Evolutionary conservation across 202 grass and related monocot species (phyloP).

Genomic region (Elaeis oleifera): DNA sequence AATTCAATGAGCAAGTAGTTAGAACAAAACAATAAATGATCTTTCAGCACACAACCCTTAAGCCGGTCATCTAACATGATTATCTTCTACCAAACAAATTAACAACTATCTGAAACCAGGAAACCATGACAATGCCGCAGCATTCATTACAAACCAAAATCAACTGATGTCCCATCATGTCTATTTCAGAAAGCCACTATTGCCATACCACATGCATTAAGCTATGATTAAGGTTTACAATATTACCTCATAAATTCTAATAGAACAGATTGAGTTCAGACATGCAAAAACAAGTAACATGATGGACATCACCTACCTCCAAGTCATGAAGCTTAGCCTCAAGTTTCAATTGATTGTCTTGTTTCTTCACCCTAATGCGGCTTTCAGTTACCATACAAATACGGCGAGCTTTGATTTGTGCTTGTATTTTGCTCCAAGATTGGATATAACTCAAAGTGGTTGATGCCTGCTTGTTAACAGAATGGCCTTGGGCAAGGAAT

Average conservation of each 20-base stretch:
- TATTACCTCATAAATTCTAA: too few relatives aligned
- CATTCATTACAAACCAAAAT: too few relatives aligned
- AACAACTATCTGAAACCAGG: not conserved
- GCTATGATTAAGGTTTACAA: too few relatives aligned
- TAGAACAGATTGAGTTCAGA: too few relatives aligned
- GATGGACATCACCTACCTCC: slow-evolving; percentile 33
- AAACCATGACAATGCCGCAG: not conserved
- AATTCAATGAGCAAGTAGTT: too few relatives aligned
- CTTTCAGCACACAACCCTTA: not conserved
- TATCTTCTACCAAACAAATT: not conserved
- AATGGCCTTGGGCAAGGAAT: slow-evolving; percentile 35
- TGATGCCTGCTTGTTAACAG: slow-evolving; percentile 74
- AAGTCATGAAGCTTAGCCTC: slow-evolving; percentile 28
- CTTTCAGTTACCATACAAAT: slow-evolving; percentile 81
- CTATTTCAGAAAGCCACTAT: too few relatives aligned
- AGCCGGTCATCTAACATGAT: not conserved
- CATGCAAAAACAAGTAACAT: too few relatives aligned
- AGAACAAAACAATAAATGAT: too few relatives aligned
- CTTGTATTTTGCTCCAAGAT: slow-evolving; percentile 81
- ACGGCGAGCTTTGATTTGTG: slow-evolving; percentile 68
- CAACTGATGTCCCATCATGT: too few relatives aligned
- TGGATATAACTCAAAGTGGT: slow-evolving; percentile 58
- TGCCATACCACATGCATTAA: too few relatives aligned
- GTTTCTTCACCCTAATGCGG: slow-evolving; percentile 71
- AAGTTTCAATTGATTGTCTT: slow-evolving; percentile 88